These are phyloP conservation scores for Lachnellula arida DNA, from an alignment of 2,329 filamentous ascomycete genomes.

Conservation along the genomic window DNA sequence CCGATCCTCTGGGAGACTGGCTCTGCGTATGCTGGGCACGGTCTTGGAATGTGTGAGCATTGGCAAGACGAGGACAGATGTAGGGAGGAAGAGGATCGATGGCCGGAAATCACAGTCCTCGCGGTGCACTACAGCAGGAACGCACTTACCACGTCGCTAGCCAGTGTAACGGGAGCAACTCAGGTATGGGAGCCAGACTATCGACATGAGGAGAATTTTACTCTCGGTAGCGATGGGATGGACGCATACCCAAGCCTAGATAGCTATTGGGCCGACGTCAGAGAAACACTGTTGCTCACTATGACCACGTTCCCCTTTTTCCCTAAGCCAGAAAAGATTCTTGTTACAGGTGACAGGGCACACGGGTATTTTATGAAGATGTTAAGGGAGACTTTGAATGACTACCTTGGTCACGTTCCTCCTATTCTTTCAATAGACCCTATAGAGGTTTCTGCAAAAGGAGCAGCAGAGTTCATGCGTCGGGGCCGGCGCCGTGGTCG, in stretches of 20 bases:
- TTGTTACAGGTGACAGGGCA: neutral
- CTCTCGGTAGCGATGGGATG: conserved; percentile 2
- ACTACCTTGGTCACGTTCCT: neutral
- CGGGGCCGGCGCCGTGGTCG: neutral
- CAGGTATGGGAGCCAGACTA: neutral
- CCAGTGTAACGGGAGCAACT: neutral
- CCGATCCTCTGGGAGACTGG: conserved; percentile 8
- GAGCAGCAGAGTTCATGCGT: conserved; percentile 2
- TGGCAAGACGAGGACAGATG: conserved; percentile 1
- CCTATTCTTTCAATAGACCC: neutral
- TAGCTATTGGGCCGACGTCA: conserved; percentile 3
- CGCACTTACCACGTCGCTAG: neutral
- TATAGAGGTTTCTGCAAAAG: neutral
- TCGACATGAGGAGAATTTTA: conserved; percentile 7
- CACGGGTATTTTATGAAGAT: neutral
- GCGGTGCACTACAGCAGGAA: conserved; percentile 4
- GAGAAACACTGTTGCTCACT: neutral
- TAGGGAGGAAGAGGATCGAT: neutral
- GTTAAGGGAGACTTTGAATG: neutral
- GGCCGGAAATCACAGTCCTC: neutral
- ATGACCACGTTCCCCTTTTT: conserved; percentile 1
- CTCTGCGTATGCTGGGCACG: conserved; percentile 6
- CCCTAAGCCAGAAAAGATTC: neutral
- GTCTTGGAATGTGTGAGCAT: conserved; percentile 5
- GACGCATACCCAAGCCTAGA: neutral